Base-by-base conservation (phyloP, 2,329 filamentous ascomycete species). In the Claviceps sp. region DNA sequence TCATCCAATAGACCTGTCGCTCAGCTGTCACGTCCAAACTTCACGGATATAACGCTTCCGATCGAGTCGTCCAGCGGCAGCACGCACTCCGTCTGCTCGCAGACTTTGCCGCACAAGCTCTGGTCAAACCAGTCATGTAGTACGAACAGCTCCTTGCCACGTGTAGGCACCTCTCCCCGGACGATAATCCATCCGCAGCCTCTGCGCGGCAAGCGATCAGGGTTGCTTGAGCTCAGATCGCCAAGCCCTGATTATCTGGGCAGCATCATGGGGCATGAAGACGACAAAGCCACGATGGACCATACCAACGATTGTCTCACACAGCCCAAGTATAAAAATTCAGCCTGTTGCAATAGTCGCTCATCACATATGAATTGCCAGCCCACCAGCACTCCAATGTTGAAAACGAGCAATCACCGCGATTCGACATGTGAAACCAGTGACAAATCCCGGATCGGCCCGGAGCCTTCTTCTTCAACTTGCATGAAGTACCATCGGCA, bases 141-240 rank as follows among this genome's bases (percentile, higher is more conserved):
- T n/a, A 55, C 53, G 4, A 51, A 36, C 40, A 55, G 51, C 42
- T 52, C 53, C 6, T 24, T 52, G 11, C 53, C 48, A 24, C 44
- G 20, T 7, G 38, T 37, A 6, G 42, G 51, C 18, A 49, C 18
- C 8, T 52, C 47, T 43, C 50, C 51, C 20, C 18, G 20, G 47
- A 47, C 22, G 9, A 36, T 57, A 13, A 46, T 55, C 26, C 61
- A 66, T 14, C 63, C 64, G 34, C 60, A 57, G 24, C 63, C 63
- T 9, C 51, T 53, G 9, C 53, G 58, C 34, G 52, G 50, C 11
- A 49, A 20, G 14, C 34, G 26, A 47, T 51, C 46, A 14, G 30
- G 26, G 5, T 40, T 57, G 41, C 42, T 57, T n/a, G n/a, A 45
- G 14, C n/a, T 24, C 26, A 46, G 43, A 38, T 43, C 49, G 2